Percentiles rank a stretch among this genome's conserved stretches.
Evolutionary conservation across 164 flowering plant species (phyloP).

Genomic region (Akebia trifoliata): DNA sequence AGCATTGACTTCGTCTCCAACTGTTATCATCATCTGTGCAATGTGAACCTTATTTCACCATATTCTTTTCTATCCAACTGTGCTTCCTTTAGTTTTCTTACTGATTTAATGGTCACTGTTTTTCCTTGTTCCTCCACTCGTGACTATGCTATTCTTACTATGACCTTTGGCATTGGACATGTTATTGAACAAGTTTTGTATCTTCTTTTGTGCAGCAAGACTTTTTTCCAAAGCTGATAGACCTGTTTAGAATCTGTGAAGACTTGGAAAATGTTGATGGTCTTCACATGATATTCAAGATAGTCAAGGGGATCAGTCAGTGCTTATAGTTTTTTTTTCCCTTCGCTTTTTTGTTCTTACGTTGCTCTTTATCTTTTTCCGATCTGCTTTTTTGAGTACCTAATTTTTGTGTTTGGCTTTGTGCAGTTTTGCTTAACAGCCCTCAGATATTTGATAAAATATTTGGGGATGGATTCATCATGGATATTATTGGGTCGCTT

Average conservation of each 20-base stretch:
- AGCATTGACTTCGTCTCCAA: no score
- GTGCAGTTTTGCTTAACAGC: slow-evolving; percentile 84
- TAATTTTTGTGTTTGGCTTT: slow-evolving; percentile 2
- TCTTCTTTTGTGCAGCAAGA: slow-evolving; percentile 59
- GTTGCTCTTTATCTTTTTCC: not conserved
- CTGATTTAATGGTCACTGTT: no score
- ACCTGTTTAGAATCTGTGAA: slow-evolving; percentile 76
- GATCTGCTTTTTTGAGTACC: not conserved
- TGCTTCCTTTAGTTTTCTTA: no score
- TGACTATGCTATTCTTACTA: no score
- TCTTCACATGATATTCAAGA: slow-evolving; percentile 76
- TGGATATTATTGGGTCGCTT: slow-evolving; percentile 90
- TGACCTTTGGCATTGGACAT: no score
- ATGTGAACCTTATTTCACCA: no score
- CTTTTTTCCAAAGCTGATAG: slow-evolving; percentile 78
- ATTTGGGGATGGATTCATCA: slow-evolving; percentile 83
- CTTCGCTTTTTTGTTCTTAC: not conserved
- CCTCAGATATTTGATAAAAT: slow-evolving; percentile 83
- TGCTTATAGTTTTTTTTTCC: slow-evolving; percentile 19
- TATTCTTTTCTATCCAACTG: no score
- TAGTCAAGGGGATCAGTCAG: slow-evolving; percentile 87
- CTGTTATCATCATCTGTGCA: no score
- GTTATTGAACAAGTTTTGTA: not conserved
- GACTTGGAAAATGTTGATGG: slow-evolving; percentile 76
- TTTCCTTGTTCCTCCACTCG: no score